Percentiles rank a stretch among this genome's conserved stretches.
Evolutionary conservation across 179 eudicot species (phyloP).

Genomic region (Spinacia oleracea): DNA sequence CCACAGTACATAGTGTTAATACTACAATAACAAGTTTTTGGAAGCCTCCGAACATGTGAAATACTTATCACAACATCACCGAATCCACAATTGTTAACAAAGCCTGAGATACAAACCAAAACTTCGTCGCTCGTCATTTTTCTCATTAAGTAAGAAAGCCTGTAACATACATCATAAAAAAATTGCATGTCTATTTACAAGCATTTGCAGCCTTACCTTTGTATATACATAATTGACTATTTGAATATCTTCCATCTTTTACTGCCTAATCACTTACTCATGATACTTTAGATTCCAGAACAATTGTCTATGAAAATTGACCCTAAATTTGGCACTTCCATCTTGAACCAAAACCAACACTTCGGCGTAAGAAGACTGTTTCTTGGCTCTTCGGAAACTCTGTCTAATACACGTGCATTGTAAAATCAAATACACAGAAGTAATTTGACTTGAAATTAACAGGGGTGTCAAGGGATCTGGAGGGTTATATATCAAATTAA

Average conservation of each 20-base stretch:
- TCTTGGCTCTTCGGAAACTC: constrained; percentile 60
- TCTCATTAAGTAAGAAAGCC: too few species aligned
- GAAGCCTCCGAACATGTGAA: too few species aligned
- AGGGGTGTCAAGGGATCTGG: constrained; percentile 77
- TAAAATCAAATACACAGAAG: constrained; percentile 54
- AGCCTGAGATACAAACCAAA: too few species aligned
- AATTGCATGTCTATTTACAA: too few species aligned
- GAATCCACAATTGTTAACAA: too few species aligned
- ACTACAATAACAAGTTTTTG: too few species aligned
- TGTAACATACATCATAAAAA: too few species aligned
- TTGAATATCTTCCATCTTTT: not conserved
- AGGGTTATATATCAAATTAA: constrained; percentile 75
- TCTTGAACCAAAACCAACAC: constrained; percentile 49
- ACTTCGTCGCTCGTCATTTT: too few species aligned
- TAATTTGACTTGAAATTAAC: constrained; percentile 73
- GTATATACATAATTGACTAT: not conserved
- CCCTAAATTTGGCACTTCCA: constrained; percentile 44
- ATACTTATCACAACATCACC: too few species aligned
- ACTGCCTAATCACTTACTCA: not conserved
- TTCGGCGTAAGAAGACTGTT: constrained; percentile 71
- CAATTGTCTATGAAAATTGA: constrained; percentile 63
- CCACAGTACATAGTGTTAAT: too few species aligned
- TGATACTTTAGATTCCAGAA: constrained; percentile 43
- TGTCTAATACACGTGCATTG: constrained; percentile 21
- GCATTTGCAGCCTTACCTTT: not conserved